Percentiles rank a stretch among this genome's conserved stretches.
Conservation (phyloP, 208 protist species). For the Wallacemonas sp. region DNA sequence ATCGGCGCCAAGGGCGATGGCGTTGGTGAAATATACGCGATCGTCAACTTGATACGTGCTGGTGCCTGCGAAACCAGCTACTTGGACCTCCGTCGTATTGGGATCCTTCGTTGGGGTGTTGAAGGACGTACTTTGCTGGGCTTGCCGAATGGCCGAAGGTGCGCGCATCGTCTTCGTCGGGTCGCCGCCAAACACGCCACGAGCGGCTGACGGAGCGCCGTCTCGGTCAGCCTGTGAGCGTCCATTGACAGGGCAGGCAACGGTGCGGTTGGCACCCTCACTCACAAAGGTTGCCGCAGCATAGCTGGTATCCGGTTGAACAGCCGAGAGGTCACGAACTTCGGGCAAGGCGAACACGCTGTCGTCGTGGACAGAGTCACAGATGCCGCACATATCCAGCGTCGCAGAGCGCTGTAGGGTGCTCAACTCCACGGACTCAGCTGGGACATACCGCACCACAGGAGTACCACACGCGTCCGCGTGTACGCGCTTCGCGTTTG, state of each 20-base stretch:
- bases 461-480: neutral
- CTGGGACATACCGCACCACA: neutral
- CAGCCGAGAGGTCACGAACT: neutral
- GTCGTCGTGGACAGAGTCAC: neutral
- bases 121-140: neutral
- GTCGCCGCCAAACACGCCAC: too few species aligned
- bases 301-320: neutral
- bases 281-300: neutral
- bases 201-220: too few species aligned
- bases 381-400: neutral
- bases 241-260: neutral
- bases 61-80: neutral
- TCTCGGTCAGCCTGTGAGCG: too few species aligned
- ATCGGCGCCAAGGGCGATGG: neutral
- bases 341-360: neutral
- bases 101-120: neutral
- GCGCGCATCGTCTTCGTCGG: too few species aligned
- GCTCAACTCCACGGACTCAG: neutral
- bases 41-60: neutral
- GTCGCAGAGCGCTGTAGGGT: neutral
- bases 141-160: too few species aligned
- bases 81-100: neutral
- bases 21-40: constrained; percentile 2
- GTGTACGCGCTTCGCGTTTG: too few species aligned
- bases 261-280: neutral